Evolutionary conservation across 2,329 filamentous ascomycete genomes (phyloP), one percentile per base, ranked within the genome.

Genomic region (Nannizziopsis arthrosporioides): DNA sequence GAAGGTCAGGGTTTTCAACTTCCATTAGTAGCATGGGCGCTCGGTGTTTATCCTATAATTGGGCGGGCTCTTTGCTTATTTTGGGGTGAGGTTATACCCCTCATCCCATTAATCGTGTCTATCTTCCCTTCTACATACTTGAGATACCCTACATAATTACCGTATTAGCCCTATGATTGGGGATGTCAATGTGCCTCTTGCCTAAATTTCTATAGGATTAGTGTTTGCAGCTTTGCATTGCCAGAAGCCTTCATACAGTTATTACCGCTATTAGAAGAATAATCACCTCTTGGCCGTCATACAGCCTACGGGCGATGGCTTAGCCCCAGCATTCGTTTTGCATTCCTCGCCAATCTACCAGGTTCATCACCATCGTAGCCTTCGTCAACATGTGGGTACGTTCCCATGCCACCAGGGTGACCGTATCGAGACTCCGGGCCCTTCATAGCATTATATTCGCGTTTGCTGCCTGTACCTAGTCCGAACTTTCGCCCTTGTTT

Each of bases 291-390:
- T 35, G n/a, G 27, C 41, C 22, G 35, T n/a, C 15, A 19, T 17
- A 27, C 14, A 2, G 18, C 3, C 37, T 42, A 44, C 36, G 54
- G 53, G 47, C 64, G 65, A 51, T 61, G 63, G 22, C 64, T 63
- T 27, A 56, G 51, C 22, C 53, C 55, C 44, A 68, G 54, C 41
- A 67, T 52, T 39, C 66, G 57, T 51, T 68, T 68, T 2, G 57
- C 60, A 53, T 62, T 61, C 49, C 62, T 60, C 42, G 44, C 52
- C 50, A 38, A 50, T 14, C 27, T 49, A 14, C 37, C 30, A 5
- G 22, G 10, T 27, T 34, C 41, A 18, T 49, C 43, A 42, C 37
- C 37, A 15, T 44, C 38, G 27, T 38, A 11, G n/a, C 31, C 18
- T 36, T 42, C 32, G 42, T 48, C 42, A 35, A 50, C 2, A 32